Base-by-base conservation (phyloP, 768 basidiomycete genomes). In the Psilocybe cyanescens region DNA sequence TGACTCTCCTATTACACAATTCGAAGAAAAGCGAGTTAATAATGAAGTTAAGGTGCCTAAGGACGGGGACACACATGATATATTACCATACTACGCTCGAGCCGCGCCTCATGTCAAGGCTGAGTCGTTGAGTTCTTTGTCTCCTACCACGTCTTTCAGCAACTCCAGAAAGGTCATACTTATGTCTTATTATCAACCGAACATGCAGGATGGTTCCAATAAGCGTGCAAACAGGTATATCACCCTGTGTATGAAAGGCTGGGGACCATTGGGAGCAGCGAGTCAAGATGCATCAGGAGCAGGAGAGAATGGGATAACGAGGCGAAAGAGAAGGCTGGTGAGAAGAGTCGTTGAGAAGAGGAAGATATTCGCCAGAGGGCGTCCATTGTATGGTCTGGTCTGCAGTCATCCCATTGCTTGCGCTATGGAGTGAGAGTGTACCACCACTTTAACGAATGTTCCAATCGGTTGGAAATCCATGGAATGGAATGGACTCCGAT, bases 371-470 rank as follows among this genome's bases (percentile, higher is more conserved):
- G 54, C 9, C 57, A 61, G 55, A 51, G 62, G 8, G 19, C 14
- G 3, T 16, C 14, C 6, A 67, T 70, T 44, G 4, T 44, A 8
- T 70, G 68, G 68, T 24, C 58, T 2, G 59, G 31, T 1, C 14
- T 67, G 17, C 33, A 51, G 9, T 29, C 47, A 19, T 37, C 30
- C 2, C 44, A 46, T 2, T 70, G 68, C 49, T 28, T 65, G 11
- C 49, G 63, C 0, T 70, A 70, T 53, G 65, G 59, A 6, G 63
- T 61, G 69, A 37, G 62, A 70, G 46, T 67, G 68, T 49, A 65
- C 52, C 3, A 60, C 67, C 2, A 65, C 50, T 8, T 52, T 70
- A 11, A 30, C 60, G 9, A 52, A 63, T 16, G 59, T 68, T 11
- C 59, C 63, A 12, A 14, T 58, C 11, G 67, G 67, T 11, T 58